Conservation (phyloP, 2,329 filamentous ascomycete genomes). For the Curvularia hawaiiensis region DNA sequence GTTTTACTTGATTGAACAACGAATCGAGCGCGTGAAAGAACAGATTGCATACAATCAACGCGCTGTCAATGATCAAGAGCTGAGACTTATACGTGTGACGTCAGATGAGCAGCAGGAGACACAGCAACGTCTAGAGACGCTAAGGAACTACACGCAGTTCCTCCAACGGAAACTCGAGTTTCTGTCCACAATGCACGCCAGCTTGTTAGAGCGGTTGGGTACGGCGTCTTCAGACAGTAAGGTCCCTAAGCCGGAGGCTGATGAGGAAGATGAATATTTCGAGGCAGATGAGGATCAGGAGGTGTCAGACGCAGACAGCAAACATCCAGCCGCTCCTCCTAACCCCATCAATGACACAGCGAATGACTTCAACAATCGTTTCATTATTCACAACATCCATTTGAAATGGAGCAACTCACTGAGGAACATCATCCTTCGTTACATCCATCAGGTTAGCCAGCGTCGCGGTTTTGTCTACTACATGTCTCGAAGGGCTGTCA, state of each 20-base stretch:
- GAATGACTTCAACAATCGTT: conserved; percentile 96
- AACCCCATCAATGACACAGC: conserved; percentile 79
- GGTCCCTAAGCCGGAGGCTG: conserved; percentile 50
- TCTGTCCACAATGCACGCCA: conserved; percentile 62
- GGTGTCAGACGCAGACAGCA: conserved; percentile 50
- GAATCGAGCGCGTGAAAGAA: conserved; percentile 75
- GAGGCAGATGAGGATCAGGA: conserved; percentile 61
- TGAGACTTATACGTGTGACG: conserved; percentile 62
- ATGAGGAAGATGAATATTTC: conserved; percentile 52
- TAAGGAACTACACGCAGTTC: conserved; percentile 62
- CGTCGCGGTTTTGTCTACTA: conserved; percentile 97
- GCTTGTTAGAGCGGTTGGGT: conserved; percentile 59
- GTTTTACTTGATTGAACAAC: conserved; percentile 79
- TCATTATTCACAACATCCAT: conserved; percentile 97
- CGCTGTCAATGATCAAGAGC: conserved; percentile 75
- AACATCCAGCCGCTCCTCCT: conserved; percentile 61
- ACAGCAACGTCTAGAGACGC: conserved; percentile 60
- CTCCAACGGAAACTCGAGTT: conserved; percentile 64
- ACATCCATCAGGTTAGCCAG: conserved; percentile 97
- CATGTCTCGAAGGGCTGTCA: conserved; percentile 91
- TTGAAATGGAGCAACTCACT: conserved; percentile 98
- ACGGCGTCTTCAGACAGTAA: conserved; percentile 64
- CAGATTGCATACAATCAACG: conserved; percentile 79
- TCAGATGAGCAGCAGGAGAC: conserved; percentile 58
- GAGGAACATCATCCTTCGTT: conserved; percentile 93